Conservation (phyloP, 805 yeast species). For the Kuraishia hungarica region DNA sequence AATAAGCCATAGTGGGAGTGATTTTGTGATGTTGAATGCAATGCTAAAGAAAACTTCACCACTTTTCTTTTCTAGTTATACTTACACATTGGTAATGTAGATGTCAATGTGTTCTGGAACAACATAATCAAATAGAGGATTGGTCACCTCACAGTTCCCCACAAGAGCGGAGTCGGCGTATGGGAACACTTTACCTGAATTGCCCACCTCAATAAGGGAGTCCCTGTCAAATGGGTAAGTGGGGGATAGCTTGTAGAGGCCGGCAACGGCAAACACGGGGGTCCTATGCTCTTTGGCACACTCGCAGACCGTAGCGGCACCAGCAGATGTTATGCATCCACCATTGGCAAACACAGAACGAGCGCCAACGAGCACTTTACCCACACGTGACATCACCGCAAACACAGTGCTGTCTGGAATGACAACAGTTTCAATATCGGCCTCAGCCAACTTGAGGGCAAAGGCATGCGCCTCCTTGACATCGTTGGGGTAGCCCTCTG, state of each 20-base stretch:
- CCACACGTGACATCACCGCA: constrained; percentile 96
- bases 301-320: constrained; percentile 88
- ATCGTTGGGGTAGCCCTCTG: constrained; percentile 89
- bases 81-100: constrained; percentile 76
- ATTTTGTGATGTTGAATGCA: too few species aligned
- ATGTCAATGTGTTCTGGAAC: constrained; percentile 93
- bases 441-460: constrained; percentile 71
- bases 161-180: constrained; percentile 64
- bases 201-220: constrained; percentile 82
- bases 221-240: constrained; percentile 85
- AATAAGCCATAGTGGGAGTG: constrained; percentile 1
- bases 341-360: constrained; percentile 94
- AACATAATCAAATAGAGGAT: constrained; percentile 85
- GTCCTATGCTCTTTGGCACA: constrained; percentile 92
- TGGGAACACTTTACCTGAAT: constrained; percentile 79
- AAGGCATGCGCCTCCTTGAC: constrained; percentile 69
- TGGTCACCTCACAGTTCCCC: constrained; percentile 72
- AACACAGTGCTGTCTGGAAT: constrained; percentile 90
- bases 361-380: constrained; percentile 91
- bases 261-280: constrained; percentile 96
- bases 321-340: constrained; percentile 83
- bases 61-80: constrained; percentile 8
- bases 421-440: constrained; percentile 82
- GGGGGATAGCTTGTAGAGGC: constrained; percentile 87
- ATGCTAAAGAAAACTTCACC: too few species aligned